Evolutionary conservation across 306 rosid species (phyloP).

Genomic region (Vachellia collinsii): DNA sequence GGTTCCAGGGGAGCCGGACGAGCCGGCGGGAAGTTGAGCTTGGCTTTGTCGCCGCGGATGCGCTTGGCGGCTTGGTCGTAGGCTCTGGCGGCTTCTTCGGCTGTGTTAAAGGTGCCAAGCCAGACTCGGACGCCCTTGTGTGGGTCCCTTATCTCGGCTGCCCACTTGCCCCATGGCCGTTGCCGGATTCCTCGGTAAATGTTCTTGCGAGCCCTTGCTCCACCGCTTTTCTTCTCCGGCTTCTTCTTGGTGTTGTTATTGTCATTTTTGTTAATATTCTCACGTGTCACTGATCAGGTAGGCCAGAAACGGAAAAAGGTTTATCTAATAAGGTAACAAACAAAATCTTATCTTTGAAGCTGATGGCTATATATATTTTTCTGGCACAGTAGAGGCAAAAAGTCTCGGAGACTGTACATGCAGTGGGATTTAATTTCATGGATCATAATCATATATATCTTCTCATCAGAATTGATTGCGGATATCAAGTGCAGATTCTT

Average conservation of each 20-base stretch:
- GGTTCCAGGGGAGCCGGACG: background rate
- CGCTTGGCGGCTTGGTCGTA: conserved; percentile 76
- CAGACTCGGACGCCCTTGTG: conserved; percentile 69
- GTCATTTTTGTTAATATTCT: background rate
- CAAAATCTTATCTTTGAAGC: background rate
- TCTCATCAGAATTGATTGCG: background rate
- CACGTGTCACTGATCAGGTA: background rate
- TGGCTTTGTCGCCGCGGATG: conserved; percentile 81
- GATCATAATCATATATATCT: background rate
- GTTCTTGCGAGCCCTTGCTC: conserved; percentile 51
- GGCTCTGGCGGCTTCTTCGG: conserved; percentile 76
- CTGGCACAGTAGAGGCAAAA: background rate
- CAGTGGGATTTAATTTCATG: conserved; percentile 1
- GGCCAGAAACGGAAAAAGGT: background rate
- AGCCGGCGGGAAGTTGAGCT: conserved; percentile 60
- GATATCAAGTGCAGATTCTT: background rate
- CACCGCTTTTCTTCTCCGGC: conserved; percentile 10
- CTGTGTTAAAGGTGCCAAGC: conserved; percentile 77
- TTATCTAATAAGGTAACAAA: background rate
- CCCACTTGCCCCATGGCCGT: conserved; percentile 94
- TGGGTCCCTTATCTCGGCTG: conserved; percentile 88
- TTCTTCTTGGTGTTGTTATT: background rate
- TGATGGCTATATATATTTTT: background rate
- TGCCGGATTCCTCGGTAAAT: conserved; percentile 74
- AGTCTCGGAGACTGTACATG: background rate